Base-by-base conservation (phyloP, 169 alveolate species). In the Cryptosporidium ryanae region DNA sequence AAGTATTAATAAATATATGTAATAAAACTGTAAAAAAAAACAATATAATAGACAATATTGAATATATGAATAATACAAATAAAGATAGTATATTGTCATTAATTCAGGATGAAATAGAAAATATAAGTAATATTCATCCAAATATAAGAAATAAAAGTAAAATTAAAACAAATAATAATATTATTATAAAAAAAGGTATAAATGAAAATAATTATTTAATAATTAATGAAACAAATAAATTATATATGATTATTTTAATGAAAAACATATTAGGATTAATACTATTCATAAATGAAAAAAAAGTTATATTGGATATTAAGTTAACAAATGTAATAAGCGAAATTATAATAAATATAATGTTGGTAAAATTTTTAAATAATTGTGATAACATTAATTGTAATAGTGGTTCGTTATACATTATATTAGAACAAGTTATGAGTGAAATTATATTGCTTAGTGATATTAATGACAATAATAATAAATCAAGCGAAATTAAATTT, bases 101-200 rank as follows among this genome's bases (percentile, higher is more conserved):
- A 67, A 43, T 29, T 55, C 82, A 66, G 82, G 52, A 82, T 82
- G 59, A 27, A 70, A 71, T 82, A 2, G 93, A 90, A 46, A 83
- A 90, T 55, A 82, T 66, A 54, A 76, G 90, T 32, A 64, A 66
- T 52, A 82, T n/a, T 66, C 71, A 17, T 82, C 90, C 71, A 52
- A 67, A 25, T 32, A 66, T 8, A 82, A 90, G 38, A 59, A 82
- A 82, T 52, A 90, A 67, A 63, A 89, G 44, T 90, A n/a, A 46
- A 34, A 25, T 76, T 13, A 5, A 38, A 29, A 7, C 2, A 15
- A 25, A 12, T 1, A 43, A 38, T 31, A 63, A 29, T 29, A 48
- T 18, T 43, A 82, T 5, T 13, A 10, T 32, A 43, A 21, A 12
- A 23, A 38, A 50, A 46, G 59, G 46, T 57, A 43, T 55, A 61